Evolutionary conservation across 192 early-diverging fungal species (phyloP).

Genomic region (Umbelopsis isabellina): DNA sequence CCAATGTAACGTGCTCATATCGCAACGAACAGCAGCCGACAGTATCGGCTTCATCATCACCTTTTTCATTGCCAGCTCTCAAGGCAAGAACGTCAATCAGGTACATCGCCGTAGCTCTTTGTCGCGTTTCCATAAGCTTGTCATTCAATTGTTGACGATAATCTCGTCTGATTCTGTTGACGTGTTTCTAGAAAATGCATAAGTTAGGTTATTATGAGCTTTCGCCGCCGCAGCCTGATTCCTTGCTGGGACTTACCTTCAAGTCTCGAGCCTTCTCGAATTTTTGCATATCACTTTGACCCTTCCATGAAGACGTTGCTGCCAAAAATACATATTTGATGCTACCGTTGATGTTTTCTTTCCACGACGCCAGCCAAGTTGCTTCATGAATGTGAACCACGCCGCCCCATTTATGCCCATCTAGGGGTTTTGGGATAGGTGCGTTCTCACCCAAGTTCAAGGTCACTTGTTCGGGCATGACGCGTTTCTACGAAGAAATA

Average conservation of each 20-base stretch:
- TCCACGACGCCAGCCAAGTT: constrained; percentile 98
- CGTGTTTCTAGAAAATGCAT: constrained; percentile 55
- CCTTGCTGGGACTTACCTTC: constrained; percentile 49
- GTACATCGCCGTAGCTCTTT: constrained; percentile 93
- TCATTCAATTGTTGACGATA: constrained; percentile 83
- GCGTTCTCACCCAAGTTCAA: constrained; percentile 86
- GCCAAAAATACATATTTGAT: constrained; percentile 97
- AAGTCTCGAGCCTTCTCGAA: constrained; percentile 93
- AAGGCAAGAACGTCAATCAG: constrained; percentile 93
- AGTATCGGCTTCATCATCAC: constrained; percentile 97
- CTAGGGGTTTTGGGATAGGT: constrained; percentile 78
- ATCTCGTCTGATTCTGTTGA: constrained; percentile 73
- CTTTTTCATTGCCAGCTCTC: constrained; percentile 97
- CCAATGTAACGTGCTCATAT: constrained; percentile 86
- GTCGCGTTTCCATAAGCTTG: constrained; percentile 80
- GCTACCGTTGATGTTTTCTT: constrained; percentile 94
- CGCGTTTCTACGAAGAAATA: constrained; percentile 59
- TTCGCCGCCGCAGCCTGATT: background rate
- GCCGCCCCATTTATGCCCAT: constrained; percentile 87
- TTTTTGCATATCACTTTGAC: constrained; percentile 93
- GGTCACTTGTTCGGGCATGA: constrained; percentile 90
- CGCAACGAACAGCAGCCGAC: constrained; percentile 98
- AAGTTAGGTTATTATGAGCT: background rate
- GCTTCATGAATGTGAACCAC: constrained; percentile 91
- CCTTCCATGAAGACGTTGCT: constrained; percentile 91